Evolutionary conservation across 2,329 filamentous ascomycete genomes (phyloP), one percentile per base, ranked within the genome.

Genomic region (Nothophaeocryptopus gaeumannii): DNA sequence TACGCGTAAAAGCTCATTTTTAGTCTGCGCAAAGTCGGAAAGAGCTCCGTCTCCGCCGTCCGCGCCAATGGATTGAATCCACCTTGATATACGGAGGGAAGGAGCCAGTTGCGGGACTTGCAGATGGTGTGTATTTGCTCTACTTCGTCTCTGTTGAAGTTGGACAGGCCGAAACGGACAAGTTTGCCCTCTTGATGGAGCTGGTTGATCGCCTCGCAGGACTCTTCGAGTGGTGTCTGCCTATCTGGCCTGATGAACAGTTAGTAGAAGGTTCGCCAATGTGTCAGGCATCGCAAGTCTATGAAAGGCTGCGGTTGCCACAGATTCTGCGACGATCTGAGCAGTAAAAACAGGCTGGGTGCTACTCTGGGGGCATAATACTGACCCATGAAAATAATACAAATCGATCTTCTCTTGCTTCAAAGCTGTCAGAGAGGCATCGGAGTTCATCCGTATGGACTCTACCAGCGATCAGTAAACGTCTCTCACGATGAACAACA

Each of bases 51-150:
- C 33, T 55, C 53, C 1, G 72, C 64, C 1, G 58, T 58, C 1
- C 74, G 63, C 32, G 67, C 59, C 1, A 74, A 49, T 1, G 67
- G 65, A 47, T 73, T 69, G 53, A 74, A 75, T 2, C 72, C 58
- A 5, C 76, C 75, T 52, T 78, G 75, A 53, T 76, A 78, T 5
- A 76, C 73, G 2, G 58, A 62, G 0, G 76, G 75, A 45, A 63
- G 63, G 30, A 72, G 59, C 67, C 70, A 78, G 8, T 67, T 70
- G 34, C 74, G 65, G 15, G 53, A 48, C 2, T 63, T 58, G 59
- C 73, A 75, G 2, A 76, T 66, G 53, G 74, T n/a, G 29, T 48
- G 35, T 13, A 79, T 73, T 53, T 74, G 64, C 0, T 73, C 73
- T 0, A 78, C 74, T 54, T 79, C 74, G 66, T 70, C 73, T 0